A percentile compares a stretch with the other conserved stretches of the same genome.
phyloP scores from a whole-genome alignment of 176 grass and related monocot species.

The Zoysia pacifica region DNA sequence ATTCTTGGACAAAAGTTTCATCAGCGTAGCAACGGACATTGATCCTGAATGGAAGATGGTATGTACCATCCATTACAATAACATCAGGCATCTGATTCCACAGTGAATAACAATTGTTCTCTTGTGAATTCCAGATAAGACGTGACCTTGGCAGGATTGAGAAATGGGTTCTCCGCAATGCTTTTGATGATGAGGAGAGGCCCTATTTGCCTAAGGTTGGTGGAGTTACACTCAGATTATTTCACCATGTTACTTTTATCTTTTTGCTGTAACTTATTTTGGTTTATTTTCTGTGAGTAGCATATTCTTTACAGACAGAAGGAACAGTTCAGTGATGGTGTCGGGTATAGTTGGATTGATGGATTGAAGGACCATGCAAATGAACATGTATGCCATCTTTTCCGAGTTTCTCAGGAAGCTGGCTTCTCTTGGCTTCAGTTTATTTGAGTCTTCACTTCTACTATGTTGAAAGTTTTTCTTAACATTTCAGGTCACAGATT shows the following conservation, averaged over 20 bases:
- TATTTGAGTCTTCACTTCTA: constrained; percentile 5
- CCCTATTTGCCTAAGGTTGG: constrained; percentile 96
- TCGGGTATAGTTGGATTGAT: constrained; percentile 99
- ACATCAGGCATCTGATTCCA: background rate
- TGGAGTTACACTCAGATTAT: constrained; percentile 2
- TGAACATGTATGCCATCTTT: constrained; percentile 61
- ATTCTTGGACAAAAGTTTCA: constrained; percentile 93
- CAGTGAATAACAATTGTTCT: background rate
- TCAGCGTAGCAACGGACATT: constrained; percentile 89
- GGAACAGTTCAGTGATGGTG: constrained; percentile 99
- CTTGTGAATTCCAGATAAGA: constrained; percentile 66
- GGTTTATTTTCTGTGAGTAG: constrained; percentile 54
- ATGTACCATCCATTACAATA: constrained; percentile 7
- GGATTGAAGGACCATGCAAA: constrained; percentile 90
- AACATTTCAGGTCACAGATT: constrained; percentile 71
- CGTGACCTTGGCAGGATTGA: constrained; percentile 81
- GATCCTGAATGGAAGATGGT: constrained; percentile 99
- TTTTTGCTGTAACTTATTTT: background rate
- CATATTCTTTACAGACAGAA: constrained; percentile 98
- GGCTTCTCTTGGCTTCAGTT: background rate
- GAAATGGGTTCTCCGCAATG: constrained; percentile 94
- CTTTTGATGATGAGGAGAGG: constrained; percentile 86
- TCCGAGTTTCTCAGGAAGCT: constrained; percentile 21
- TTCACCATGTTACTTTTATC: constrained; percentile 1
- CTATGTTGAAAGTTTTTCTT: constrained; percentile 11